Base-by-base conservation (phyloP, 169 alveolate genomes). In the Cryptosporidium tyzzeri region DNA sequence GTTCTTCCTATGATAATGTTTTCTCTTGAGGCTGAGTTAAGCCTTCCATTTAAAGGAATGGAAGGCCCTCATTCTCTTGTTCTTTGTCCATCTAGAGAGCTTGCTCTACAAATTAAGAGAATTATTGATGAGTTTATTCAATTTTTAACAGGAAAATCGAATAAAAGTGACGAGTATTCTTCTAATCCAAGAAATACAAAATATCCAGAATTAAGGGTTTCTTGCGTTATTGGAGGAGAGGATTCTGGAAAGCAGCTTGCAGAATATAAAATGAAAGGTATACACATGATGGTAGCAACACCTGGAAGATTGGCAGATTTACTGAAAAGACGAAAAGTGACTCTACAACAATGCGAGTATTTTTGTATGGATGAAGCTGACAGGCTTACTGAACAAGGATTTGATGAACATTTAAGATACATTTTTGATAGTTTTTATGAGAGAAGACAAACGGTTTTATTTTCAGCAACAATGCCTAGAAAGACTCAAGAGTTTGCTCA, bases 351-450 rank as follows among this genome's bases (percentile, higher is more conserved):
- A 70, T 97, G 98, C 91, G 93, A 93, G 84, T 97, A 93, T 84
- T 93, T 98, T 80, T 97, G 98, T 29, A 92, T 98, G 61, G 99
- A 98, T 93, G 99, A 98, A 92, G 99, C 99, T 6, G 99, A 98
- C 93, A 92, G 98, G 95, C 84, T 33, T 23, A 87, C 80, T 45
- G 99, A 98, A 86, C 89, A 95, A 95, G 99, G 99, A 1, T 98
- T 98, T 85, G 99, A 98, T 91, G 98, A 97, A 70, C 71, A 70
- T 39, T 87, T 86, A 29, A 92, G 98, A 37, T 95, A 94, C 70
- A 96, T 98, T 12, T 87, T 98, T 84, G 96, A 95, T 84, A 94
- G 96, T 91, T 94, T 97, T 86, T 89, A 96, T 35, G 96, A 94
- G 91, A 97, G 93, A 84, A 92, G 98, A 71, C 98, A 98, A 93